Evolutionary conservation across 495 filamentous ascomycete genomes (phyloP).

Genomic region (Cudoniella acicularis): DNA sequence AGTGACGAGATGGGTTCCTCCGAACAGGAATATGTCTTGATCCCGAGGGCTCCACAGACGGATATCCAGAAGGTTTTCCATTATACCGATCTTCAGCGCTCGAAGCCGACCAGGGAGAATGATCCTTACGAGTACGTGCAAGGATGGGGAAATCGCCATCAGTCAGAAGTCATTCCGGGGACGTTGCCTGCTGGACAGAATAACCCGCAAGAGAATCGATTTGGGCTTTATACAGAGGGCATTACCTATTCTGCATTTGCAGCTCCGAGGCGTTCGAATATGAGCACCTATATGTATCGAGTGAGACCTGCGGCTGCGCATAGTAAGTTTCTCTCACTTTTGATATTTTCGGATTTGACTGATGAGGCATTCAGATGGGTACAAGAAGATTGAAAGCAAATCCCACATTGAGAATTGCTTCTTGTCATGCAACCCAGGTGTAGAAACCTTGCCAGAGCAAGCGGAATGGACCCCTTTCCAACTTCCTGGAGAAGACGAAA

Average conservation of each 20-base stretch:
- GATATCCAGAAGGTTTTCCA: conserved; percentile 49
- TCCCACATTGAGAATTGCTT: conserved; percentile 26
- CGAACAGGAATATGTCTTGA: conserved; percentile 1
- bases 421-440: conserved; percentile 40
- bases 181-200: conserved; percentile 49
- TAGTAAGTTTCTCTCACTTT: conserved; percentile 24
- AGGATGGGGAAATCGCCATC: conserved; percentile 31
- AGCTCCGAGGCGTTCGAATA: conserved; percentile 63
- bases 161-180: conserved; percentile 21
- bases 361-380: conserved; percentile 27
- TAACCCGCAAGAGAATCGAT: conserved; percentile 65
- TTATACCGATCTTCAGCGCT: conserved; percentile 52
- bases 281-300: conserved; percentile 73
- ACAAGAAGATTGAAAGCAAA: conserved; percentile 44
- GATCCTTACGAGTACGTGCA: conserved; percentile 45
- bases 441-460: conserved; percentile 63
- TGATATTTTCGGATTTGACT: conserved; percentile 39
- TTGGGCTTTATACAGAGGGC: conserved; percentile 72
- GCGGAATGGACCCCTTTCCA: conserved; percentile 74
- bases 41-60: conserved; percentile 2
- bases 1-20: too few relatives aligned
- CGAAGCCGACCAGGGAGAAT: conserved; percentile 39
- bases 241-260: conserved; percentile 82
- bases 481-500: conserved; percentile 22
- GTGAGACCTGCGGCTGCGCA: conserved; percentile 68